These are phyloP conservation scores for Dactylellina cionopaga DNA, from an alignment of 2,329 filamentous ascomycete genomes.

Conservation along the genomic window DNA sequence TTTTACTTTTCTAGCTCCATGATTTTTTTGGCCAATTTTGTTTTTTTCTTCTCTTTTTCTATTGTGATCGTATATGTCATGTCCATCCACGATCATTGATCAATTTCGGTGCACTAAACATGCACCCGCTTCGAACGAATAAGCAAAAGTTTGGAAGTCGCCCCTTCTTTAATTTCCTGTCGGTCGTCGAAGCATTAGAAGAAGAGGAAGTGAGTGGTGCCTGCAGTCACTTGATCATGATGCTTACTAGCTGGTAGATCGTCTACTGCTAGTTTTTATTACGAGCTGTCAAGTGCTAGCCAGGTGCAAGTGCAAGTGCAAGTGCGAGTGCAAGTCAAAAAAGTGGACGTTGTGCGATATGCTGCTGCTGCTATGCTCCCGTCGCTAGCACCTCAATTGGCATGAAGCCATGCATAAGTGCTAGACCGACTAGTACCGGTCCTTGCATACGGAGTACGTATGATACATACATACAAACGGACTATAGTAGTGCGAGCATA, in stretches of 20 bases:
- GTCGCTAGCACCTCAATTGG: neutral
- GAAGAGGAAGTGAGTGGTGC: too few relatives aligned
- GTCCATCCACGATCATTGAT: slow-evolving; percentile 1
- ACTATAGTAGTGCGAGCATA: too few relatives aligned
- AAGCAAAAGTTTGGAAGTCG: slow-evolving; percentile 31
- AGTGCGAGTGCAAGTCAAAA: neutral
- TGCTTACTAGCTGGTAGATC: too few relatives aligned
- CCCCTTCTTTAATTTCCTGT: slow-evolving; percentile 50
- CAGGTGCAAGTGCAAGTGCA: neutral
- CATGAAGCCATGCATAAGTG: neutral
- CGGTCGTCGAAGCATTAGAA: neutral
- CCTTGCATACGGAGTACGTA: slow-evolving; percentile 39
- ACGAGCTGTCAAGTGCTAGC: neutral
- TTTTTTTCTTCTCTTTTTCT: too few relatives aligned
- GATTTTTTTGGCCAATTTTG: too few relatives aligned
- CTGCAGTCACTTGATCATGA: too few relatives aligned
- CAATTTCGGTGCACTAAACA: slow-evolving; percentile 1
- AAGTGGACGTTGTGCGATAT: slow-evolving; percentile 16
- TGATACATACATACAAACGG: neutral
- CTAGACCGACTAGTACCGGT: neutral
- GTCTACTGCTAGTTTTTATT: too few relatives aligned
- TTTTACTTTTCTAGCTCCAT: slow-evolving; percentile 27
- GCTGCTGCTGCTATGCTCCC: slow-evolving; percentile 30
- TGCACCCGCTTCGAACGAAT: slow-evolving; percentile 18
- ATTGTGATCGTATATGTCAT: slow-evolving; percentile 4